Conservation (phyloP, 2,329 filamentous ascomycete species). For the Nemania sp. region DNA sequence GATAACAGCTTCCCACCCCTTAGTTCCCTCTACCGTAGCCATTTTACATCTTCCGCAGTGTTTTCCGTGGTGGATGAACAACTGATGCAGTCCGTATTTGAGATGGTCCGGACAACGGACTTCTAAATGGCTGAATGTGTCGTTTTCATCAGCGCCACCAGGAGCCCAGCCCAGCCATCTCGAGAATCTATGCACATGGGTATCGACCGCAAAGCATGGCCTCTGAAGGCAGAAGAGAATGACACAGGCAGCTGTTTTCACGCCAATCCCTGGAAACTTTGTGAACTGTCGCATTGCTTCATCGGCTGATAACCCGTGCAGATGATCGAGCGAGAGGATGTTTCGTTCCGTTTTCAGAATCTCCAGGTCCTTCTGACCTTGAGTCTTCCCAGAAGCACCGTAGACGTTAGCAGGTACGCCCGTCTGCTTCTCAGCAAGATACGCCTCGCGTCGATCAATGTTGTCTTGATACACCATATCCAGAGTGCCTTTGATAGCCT, state of each 20-base stretch:
- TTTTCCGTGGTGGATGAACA: constrained; percentile 59
- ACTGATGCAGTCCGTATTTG: constrained; percentile 60
- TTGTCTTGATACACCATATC: constrained; percentile 74
- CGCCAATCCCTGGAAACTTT: constrained; percentile 57
- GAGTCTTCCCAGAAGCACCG: constrained; percentile 45
- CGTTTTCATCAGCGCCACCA: constrained; percentile 48
- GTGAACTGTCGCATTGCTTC: constrained; percentile 57
- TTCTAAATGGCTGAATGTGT: constrained; percentile 59
- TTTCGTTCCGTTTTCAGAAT: constrained; percentile 60
- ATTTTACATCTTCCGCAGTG: constrained; percentile 52
- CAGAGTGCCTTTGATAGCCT: constrained; percentile 73
- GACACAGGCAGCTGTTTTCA: constrained; percentile 62
- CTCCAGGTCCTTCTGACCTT: constrained; percentile 59
- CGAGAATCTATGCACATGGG: constrained; percentile 58
- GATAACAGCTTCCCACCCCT: constrained; percentile 62
- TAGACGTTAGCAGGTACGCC: constrained; percentile 49
- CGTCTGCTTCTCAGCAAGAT: constrained; percentile 49
- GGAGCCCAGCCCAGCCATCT: constrained; percentile 63
- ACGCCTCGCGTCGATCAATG: constrained; percentile 49
- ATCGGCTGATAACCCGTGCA: constrained; percentile 50
- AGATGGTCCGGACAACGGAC: constrained; percentile 55
- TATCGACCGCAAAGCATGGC: constrained; percentile 62
- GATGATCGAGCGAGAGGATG: constrained; percentile 60
- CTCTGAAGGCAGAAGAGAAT: constrained; percentile 59
- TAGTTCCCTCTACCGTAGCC: constrained; percentile 60